These are phyloP conservation scores for Diatrype stigma DNA, from an alignment of 2,329 filamentous ascomycete genomes.

Conservation along the genomic window DNA sequence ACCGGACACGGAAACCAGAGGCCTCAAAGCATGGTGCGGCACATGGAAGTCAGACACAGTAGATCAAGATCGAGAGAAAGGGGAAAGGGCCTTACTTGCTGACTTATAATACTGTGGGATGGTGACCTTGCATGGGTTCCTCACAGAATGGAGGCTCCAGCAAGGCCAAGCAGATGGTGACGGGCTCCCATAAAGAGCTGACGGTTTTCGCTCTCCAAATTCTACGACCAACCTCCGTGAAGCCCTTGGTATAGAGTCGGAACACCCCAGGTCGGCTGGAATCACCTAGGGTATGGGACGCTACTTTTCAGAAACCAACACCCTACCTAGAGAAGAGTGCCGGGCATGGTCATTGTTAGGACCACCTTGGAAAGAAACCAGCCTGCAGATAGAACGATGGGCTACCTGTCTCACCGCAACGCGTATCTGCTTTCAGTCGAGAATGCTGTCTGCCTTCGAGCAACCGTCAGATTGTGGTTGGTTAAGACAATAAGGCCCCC, in stretches of 20 bases:
- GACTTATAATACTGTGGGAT: background rate
- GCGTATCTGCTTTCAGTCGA: background rate
- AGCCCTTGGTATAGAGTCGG: too few relatives aligned
- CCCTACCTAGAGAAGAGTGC: background rate
- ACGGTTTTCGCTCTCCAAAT: background rate
- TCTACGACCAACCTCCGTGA: background rate
- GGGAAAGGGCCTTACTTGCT: too few relatives aligned
- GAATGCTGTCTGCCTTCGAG: background rate
- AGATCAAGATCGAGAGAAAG: too few relatives aligned
- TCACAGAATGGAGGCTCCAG: background rate
- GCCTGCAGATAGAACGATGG: background rate
- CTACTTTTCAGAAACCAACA: too few relatives aligned
- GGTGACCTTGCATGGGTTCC: background rate
- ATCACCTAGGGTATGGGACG: too few relatives aligned
- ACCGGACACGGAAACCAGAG: background rate
- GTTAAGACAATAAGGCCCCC: background rate
- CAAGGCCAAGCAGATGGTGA: background rate
- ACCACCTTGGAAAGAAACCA: background rate
- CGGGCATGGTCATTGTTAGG: background rate
- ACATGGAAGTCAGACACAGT: too few relatives aligned
- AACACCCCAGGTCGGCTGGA: too few relatives aligned
- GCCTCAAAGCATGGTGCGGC: background rate
- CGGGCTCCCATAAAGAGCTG: background rate
- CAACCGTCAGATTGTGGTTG: background rate
- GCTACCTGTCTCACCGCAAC: background rate